phyloP scores from a whole-genome alignment of 345 rosid genomes.

The Salix caprea region DNA sequence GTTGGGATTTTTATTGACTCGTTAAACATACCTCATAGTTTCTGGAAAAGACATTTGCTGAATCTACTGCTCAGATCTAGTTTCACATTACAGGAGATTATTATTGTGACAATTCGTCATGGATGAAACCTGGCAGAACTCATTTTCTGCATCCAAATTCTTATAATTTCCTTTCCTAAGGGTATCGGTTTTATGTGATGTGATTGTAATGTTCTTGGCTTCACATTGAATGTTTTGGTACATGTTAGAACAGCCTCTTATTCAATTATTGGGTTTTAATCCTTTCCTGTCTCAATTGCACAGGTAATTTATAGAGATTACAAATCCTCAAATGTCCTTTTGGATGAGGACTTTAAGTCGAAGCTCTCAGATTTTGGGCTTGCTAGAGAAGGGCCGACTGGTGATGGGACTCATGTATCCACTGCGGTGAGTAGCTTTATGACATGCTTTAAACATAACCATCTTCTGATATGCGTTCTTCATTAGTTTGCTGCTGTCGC shows the following conservation, averaged over 20 bases:
- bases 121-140: neutral
- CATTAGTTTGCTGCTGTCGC: neutral
- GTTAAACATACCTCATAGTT: neutral
- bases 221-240: neutral
- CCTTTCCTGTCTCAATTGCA: slow-evolving; percentile 1
- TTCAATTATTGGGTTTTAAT: neutral
- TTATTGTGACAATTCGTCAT: neutral
- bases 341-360: slow-evolving; percentile 54
- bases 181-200: neutral
- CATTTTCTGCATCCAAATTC: neutral
- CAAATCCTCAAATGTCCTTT: slow-evolving; percentile 80
- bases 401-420: slow-evolving; percentile 72
- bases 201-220: neutral
- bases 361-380: slow-evolving; percentile 95
- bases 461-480: neutral
- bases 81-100: neutral
- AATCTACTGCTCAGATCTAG: neutral
- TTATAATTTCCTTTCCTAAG: neutral
- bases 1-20: neutral
- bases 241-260: neutral
- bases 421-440: slow-evolving; percentile 51
- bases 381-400: slow-evolving; percentile 93
- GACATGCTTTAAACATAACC: neutral
- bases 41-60: neutral
- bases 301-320: slow-evolving; percentile 94